These are phyloP conservation scores for Pythium volutum DNA, from an alignment of 352 stramenopile genomes.

Conservation along the genomic window DNA sequence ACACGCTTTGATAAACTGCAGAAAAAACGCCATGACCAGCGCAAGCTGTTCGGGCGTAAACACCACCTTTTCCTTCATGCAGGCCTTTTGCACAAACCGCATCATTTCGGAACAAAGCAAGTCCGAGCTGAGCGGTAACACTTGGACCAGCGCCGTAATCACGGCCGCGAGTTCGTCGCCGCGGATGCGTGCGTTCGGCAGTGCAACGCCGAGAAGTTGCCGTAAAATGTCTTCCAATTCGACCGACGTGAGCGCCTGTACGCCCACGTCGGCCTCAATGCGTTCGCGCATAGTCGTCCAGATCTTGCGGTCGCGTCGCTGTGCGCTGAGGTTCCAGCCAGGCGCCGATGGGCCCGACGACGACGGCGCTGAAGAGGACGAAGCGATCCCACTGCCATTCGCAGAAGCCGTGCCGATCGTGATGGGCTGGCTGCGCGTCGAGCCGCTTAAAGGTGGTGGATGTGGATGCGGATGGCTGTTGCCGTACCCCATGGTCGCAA, in stretches of 20 bases:
- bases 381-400: background rate
- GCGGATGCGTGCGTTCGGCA: slow-evolving; percentile 68
- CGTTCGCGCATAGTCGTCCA: slow-evolving; percentile 53
- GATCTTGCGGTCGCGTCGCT: slow-evolving; percentile 65
- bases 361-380: slow-evolving; percentile 5
- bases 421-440: slow-evolving; percentile 26
- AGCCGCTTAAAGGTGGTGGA: background rate
- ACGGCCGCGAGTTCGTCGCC: slow-evolving; percentile 55
- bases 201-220: slow-evolving; percentile 49
- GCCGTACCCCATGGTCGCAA: slow-evolving; percentile 19
- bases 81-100: slow-evolving; percentile 79
- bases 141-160: slow-evolving; percentile 48
- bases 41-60: slow-evolving; percentile 56
- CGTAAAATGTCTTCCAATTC: slow-evolving; percentile 81
- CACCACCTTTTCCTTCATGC: slow-evolving; percentile 64
- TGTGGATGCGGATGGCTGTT: slow-evolving; percentile 4
- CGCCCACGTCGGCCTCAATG: slow-evolving; percentile 52
- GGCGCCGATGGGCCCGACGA: slow-evolving; percentile 10
- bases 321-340: slow-evolving; percentile 56
- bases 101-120: slow-evolving; percentile 76
- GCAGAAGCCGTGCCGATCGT: slow-evolving; percentile 6
- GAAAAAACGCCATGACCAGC: slow-evolving; percentile 66
- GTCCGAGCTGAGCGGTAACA: slow-evolving; percentile 65
- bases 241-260: slow-evolving; percentile 62
- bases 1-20: slow-evolving; percentile 75